Evolutionary conservation across 768 basidiomycete species (phyloP).

Genomic region (Lentinula detonsa): DNA sequence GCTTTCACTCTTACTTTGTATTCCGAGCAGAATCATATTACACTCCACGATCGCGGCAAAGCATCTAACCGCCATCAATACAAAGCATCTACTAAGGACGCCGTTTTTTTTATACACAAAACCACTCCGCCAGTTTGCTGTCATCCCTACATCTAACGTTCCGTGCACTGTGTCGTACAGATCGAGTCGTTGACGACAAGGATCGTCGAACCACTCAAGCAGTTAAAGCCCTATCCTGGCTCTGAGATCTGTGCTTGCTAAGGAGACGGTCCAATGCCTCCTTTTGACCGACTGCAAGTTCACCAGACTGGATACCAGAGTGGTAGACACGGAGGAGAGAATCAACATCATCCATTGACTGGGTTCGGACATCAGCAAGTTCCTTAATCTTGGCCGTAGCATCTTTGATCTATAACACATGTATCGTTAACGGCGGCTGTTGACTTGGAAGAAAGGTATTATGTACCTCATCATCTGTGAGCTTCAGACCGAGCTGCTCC

Average conservation of each 20-base stretch:
- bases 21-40: background rate
- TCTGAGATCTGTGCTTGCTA: constrained; percentile 54
- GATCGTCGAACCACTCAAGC: background rate
- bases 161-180: background rate
- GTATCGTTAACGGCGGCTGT: background rate
- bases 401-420: constrained; percentile 74
- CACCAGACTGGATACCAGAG: constrained; percentile 86
- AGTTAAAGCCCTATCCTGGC: constrained; percentile 8
- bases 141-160: background rate
- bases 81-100: background rate
- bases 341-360: constrained; percentile 99
- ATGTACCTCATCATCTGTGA: constrained; percentile 84
- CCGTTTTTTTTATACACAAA: background rate
- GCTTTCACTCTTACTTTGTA: too few relatives aligned
- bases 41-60: background rate
- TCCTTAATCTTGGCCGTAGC: constrained; percentile 99
- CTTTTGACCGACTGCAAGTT: constrained; percentile 91
- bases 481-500: constrained; percentile 87
- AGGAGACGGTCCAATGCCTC: constrained; percentile 85
- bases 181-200: background rate
- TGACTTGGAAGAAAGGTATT: background rate
- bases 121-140: background rate
- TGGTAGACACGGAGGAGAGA: constrained; percentile 94
- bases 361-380: constrained; percentile 95
- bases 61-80: background rate